Evolutionary conservation across 495 filamentous ascomycete species (phyloP).

Genomic region (Podospora appendiculata): DNA sequence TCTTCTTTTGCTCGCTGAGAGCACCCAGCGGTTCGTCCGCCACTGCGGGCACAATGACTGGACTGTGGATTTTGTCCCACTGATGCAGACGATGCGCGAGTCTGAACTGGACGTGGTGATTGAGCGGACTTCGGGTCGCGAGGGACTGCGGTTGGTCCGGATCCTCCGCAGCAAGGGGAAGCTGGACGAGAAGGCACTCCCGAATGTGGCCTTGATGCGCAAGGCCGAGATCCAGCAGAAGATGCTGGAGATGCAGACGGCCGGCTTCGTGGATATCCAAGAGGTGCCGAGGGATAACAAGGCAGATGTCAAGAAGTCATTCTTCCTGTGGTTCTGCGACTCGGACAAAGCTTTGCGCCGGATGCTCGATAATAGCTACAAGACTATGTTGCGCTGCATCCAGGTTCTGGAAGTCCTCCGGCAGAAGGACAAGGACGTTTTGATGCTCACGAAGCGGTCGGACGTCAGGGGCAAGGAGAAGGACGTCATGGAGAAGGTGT

Average conservation of each 20-base stretch:
- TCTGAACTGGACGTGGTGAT: conserved; percentile 72
- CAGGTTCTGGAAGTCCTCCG: conserved; percentile 70
- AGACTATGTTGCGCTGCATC: conserved; percentile 77
- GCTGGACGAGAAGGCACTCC: conserved; percentile 80
- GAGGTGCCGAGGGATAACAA: conserved; percentile 82
- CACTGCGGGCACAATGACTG: conserved; percentile 61
- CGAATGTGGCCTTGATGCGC: conserved; percentile 63
- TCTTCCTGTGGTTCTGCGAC: conserved; percentile 90
- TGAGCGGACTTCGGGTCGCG: conserved; percentile 62
- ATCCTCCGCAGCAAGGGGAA: conserved; percentile 82
- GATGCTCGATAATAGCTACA: conserved; percentile 71
- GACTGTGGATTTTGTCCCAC: conserved; percentile 66
- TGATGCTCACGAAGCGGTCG: conserved; percentile 69
- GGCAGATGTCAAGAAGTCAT: conserved; percentile 66
- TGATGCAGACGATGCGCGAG: conserved; percentile 61
- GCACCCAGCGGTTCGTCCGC: conserved; percentile 60
- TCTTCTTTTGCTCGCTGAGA: conserved; percentile 64
- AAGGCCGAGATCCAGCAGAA: conserved; percentile 75
- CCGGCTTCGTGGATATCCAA: conserved; percentile 79
- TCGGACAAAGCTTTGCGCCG: conserved; percentile 54
- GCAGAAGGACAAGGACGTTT: conserved; percentile 53
- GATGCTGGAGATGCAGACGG: conserved; percentile 71
- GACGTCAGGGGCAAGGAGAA: conserved; percentile 80
- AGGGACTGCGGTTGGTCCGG: conserved; percentile 68
- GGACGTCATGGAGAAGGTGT: conserved; percentile 58